Base-by-base conservation (phyloP, 768 basidiomycete species). In the Amanita muscaria region DNA sequence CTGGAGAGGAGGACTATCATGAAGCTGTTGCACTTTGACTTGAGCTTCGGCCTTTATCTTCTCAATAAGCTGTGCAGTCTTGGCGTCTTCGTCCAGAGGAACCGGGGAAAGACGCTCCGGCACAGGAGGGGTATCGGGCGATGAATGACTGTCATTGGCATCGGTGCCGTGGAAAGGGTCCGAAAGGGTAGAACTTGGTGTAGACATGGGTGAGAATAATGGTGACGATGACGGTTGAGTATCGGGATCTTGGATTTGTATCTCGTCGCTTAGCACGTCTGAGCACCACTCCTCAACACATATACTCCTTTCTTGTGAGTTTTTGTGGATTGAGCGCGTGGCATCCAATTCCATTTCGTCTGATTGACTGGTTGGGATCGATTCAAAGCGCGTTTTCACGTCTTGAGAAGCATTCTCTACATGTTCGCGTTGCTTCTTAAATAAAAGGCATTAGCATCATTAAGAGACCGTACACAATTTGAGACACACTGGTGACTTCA, bases 331-430 rank as follows among this genome's bases (percentile, higher is more conserved):
- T 31, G 51, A 52, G n/a, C 24, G 29, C 6, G 64, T 63, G 6
- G 66, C 42, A 34, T 57, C 58, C 38, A 81, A 61, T 50, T 83
- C 80, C 36, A 70, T 63, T 55, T 83, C 83, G 49, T 81, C 77
- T 38, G 79, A 80, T 57, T 81, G 76, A 51, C 81, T 83, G 37
- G 78, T 82, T 16, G 76, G 78, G 6, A 83, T 65, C 15, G 76
- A 54, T 23, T 68, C 62, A 9, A 25, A 23, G 18, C 19, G 57
- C 24, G 5, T 18, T n/a, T 18, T 19, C 18, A 30, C 40, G 3
- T 29, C 7, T 21, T 19, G 19, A 33, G 31, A 42, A 14, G 31
- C 12, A 23, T 23, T 42, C 18, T 22, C 15, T 3, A 30, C 5
- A 5, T 25, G 3, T 24, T 15, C 3, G 25, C 2, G 16, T 14